Conservation (phyloP, 768 basidiomycete genomes). For the Kwoniella botswanensis region DNA sequence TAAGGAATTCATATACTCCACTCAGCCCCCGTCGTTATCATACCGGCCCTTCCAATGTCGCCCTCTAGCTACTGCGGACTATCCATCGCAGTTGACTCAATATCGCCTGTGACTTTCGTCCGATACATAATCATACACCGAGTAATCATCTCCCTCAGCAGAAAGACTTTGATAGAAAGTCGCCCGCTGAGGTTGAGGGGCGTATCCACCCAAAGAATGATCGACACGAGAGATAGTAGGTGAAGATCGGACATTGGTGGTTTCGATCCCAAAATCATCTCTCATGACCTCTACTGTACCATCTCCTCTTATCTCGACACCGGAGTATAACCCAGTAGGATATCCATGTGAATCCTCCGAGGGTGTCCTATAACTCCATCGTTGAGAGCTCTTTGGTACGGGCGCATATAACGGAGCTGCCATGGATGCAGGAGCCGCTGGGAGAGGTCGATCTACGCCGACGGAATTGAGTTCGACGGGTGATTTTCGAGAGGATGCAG, state of each 20-base stretch:
- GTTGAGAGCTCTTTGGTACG: slow-evolving; percentile 21
- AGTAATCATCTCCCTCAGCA: slow-evolving; percentile 39
- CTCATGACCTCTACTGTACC: slow-evolving; percentile 30
- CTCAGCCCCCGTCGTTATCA: no score
- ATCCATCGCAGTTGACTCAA: neutral
- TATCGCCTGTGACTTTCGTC: slow-evolving; percentile 26
- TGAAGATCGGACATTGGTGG: slow-evolving; percentile 11
- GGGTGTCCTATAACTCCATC: slow-evolving; percentile 24
- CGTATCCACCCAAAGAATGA: neutral
- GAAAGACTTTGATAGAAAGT: slow-evolving; percentile 38
- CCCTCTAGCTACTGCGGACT: no score
- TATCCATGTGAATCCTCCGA: slow-evolving; percentile 18
- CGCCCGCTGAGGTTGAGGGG: slow-evolving; percentile 42
- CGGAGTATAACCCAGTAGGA: slow-evolving; percentile 26
- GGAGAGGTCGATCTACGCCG: slow-evolving; percentile 27
- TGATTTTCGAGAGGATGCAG: slow-evolving; percentile 37
- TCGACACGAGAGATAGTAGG: slow-evolving; percentile 22
- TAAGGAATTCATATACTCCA: no score
- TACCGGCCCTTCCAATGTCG: no score
- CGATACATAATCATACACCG: slow-evolving; percentile 26
- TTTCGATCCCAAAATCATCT: slow-evolving; percentile 27
- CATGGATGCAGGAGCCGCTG: slow-evolving; percentile 24
- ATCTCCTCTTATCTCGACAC: slow-evolving; percentile 18
- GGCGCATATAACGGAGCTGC: slow-evolving; percentile 16
- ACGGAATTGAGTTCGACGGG: slow-evolving; percentile 8